Conservation (phyloP, 768 basidiomycete species). For the Tricholoma sp. region DNA sequence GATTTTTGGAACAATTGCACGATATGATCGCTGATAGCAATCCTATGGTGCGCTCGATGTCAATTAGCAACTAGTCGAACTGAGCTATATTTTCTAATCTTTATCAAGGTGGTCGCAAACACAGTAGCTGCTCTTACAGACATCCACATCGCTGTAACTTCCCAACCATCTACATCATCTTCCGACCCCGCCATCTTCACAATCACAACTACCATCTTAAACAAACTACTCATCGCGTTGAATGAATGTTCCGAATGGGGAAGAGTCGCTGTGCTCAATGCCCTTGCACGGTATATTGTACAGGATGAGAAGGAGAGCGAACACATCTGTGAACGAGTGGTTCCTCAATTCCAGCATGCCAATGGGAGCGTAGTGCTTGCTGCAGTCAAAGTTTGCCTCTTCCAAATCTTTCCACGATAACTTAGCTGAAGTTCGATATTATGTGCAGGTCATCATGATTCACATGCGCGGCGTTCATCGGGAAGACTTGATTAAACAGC, state of each 20-base stretch:
- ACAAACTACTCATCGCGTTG: constrained; percentile 88
- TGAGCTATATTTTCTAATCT: not conserved
- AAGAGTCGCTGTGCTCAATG: constrained; percentile 86
- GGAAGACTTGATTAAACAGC: constrained; percentile 79
- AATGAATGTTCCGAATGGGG: constrained; percentile 99
- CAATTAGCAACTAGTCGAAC: not conserved
- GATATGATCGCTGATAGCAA: constrained; percentile 96
- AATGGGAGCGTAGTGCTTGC: constrained; percentile 97
- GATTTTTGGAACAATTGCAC: constrained; percentile 81
- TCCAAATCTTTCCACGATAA: not conserved
- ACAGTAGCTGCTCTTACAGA: constrained; percentile 91
- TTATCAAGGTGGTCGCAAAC: constrained; percentile 88
- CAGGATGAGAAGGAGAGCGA: constrained; percentile 93
- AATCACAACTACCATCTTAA: constrained; percentile 79
- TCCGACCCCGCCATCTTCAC: constrained; percentile 67
- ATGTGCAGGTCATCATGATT: constrained; percentile 88
- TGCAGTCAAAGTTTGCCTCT: constrained; percentile 73
- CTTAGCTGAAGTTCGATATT: not conserved
- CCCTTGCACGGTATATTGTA: constrained; percentile 77
- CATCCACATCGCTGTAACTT: constrained; percentile 72
- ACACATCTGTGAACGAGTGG: constrained; percentile 97
- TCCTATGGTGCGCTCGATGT: constrained; percentile 71
- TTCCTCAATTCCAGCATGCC: constrained; percentile 97
- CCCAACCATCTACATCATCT: constrained; percentile 48
- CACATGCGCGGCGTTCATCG: constrained; percentile 81